A percentile compares a stretch with the other conserved stretches of the same genome.
Conservation (phyloP, 495 filamentous ascomycete species). For the Mycothermus thermophilus region DNA sequence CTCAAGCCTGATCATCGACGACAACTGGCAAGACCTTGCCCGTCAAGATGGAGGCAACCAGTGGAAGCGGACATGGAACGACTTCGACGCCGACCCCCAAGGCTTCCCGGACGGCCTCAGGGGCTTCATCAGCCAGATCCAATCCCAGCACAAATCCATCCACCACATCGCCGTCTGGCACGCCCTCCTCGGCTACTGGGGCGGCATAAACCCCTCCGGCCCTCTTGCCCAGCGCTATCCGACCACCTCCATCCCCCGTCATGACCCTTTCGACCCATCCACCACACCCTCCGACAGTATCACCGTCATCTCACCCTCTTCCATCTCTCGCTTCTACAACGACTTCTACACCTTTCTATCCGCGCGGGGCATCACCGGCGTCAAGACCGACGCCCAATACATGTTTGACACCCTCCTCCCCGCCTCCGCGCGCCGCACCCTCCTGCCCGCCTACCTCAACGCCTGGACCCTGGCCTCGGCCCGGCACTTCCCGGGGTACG, state of each 20-base stretch:
- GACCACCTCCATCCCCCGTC: no score
- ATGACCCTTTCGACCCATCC: no score
- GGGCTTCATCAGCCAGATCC: constrained; percentile 51
- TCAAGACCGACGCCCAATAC: constrained; percentile 87
- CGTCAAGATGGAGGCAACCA: constrained; percentile 26
- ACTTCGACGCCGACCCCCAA: constrained; percentile 71
- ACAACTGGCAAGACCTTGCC: constrained; percentile 85
- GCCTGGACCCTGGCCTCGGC: constrained; percentile 71
- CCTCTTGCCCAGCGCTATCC: constrained; percentile 56
- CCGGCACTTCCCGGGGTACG: constrained; percentile 58
- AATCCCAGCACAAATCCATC: constrained; percentile 55
- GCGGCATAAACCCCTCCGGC: constrained; percentile 60
- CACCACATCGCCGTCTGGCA: constrained; percentile 90
- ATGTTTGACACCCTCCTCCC: constrained; percentile 62
- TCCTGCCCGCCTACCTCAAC: constrained; percentile 66
- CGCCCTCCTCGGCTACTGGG: constrained; percentile 92
- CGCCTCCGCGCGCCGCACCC: constrained; percentile 48
- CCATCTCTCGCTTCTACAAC: constrained; percentile 74
- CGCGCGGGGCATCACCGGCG: constrained; percentile 55
- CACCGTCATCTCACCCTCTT: no score
- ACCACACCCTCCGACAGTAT: no score
- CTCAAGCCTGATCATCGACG: constrained; percentile 78
- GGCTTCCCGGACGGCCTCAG: constrained; percentile 72
- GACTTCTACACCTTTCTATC: constrained; percentile 81
- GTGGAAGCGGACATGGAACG: constrained; percentile 42